These are phyloP conservation scores for Aleurites moluccanus DNA, from an alignment of 441 rosid species.

Conservation along the genomic window DNA sequence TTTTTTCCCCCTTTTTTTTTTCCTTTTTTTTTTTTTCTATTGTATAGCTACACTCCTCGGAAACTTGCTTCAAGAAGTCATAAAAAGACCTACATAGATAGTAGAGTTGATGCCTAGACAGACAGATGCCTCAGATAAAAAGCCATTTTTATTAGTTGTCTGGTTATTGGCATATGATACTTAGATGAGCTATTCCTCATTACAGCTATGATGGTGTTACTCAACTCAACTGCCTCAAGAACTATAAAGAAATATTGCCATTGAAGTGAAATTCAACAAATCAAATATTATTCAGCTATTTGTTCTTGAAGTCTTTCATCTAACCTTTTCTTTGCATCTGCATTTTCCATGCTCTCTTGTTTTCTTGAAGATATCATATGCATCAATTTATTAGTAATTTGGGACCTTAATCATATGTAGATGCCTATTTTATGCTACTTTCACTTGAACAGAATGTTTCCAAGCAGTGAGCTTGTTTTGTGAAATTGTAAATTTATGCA, in stretches of 20 bases:
- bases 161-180: slow-evolving; percentile 17
- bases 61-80: slow-evolving; percentile 16
- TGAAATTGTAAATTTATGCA: too few species aligned
- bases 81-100: slow-evolving; percentile 7
- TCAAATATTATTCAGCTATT: slow-evolving; percentile 1
- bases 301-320: background rate
- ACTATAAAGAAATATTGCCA: background rate
- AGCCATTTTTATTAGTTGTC: slow-evolving; percentile 1
- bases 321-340: too few species aligned
- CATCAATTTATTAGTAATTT: too few species aligned
- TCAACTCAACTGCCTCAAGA: slow-evolving; percentile 9
- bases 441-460: too few species aligned
- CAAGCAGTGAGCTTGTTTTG: too few species aligned
- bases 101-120: slow-evolving; percentile 26
- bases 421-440: too few species aligned
- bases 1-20: slow-evolving; percentile 11
- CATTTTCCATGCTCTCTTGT: background rate
- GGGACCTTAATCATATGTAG: too few species aligned
- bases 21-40: background rate
- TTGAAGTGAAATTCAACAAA: slow-evolving; percentile 11
- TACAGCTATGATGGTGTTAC: background rate
- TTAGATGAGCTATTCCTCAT: slow-evolving; percentile 7
- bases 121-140: slow-evolving; percentile 8
- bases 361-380: too few species aligned
- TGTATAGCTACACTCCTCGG: slow-evolving; percentile 35